Percentiles rank a stretch among this genome's conserved stretches.
Evolutionary conservation across 176 grass and related monocot species (phyloP).

Genomic region (Musa acuminata): DNA sequence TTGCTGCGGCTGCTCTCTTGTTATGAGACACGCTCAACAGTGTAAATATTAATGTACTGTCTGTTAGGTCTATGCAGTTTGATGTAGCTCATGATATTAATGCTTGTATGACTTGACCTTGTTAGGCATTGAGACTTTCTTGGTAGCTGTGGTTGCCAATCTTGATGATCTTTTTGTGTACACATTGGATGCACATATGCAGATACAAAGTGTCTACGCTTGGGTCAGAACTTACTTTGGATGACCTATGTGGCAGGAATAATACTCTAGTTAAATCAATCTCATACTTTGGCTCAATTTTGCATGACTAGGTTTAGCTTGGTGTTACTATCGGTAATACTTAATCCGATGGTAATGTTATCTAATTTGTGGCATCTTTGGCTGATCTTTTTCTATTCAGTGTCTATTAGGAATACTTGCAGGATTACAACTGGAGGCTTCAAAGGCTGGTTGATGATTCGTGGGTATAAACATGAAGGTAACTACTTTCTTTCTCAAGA

Average conservation of each 20-base stretch:
- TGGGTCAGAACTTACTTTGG: background rate
- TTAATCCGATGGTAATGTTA: no score
- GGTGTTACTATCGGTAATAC: background rate
- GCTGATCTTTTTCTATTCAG: no score
- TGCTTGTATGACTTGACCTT: background rate
- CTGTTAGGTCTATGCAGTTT: background rate
- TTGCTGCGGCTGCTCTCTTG: background rate
- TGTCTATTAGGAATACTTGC: no score
- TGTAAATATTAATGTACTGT: slow-evolving; percentile 2
- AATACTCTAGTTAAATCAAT: background rate
- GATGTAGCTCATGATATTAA: background rate
- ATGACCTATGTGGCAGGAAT: background rate
- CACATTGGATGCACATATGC: background rate
- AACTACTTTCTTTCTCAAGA: no score
- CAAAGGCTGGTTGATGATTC: no score
- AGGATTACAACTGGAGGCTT: no score
- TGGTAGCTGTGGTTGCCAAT: background rate
- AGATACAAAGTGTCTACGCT: background rate
- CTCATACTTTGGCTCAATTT: background rate
- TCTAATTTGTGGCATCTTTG: no score
- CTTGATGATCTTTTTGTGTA: background rate
- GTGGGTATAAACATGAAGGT: no score
- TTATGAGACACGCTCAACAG: background rate
- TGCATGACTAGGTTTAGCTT: background rate
- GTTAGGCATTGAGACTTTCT: background rate